Conservation (phyloP, 768 basidiomycete genomes). For the Kwoniella sp. region DNA sequence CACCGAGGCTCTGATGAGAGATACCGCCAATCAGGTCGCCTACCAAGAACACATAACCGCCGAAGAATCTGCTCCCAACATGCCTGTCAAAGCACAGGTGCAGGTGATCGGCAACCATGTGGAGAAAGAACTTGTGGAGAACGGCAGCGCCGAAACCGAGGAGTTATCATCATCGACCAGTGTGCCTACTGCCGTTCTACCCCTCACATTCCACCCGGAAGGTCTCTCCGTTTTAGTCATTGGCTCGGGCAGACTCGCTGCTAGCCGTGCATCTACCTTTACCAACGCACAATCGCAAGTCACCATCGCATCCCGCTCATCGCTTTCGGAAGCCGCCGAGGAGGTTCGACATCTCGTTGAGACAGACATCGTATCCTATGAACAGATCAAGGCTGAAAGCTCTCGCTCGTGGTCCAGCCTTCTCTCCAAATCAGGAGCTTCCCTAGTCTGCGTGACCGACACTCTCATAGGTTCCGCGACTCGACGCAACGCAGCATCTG, state of each 20-base stretch:
- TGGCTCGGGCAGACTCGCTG: slow-evolving; percentile 77
- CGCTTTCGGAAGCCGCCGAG: slow-evolving; percentile 63
- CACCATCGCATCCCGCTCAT: slow-evolving; percentile 62
- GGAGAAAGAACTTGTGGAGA: not conserved
- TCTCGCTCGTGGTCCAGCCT: slow-evolving; percentile 56
- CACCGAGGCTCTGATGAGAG: slow-evolving; percentile 52
- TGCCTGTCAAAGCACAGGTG: not conserved
- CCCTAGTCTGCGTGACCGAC: slow-evolving; percentile 78
- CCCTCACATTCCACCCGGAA: slow-evolving; percentile 50
- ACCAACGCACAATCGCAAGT: slow-evolving; percentile 78
- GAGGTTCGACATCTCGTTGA: slow-evolving; percentile 70
- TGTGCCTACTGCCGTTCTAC: slow-evolving; percentile 39
- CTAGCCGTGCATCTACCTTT: slow-evolving; percentile 76
- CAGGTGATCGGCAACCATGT: not conserved
- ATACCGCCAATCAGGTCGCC: slow-evolving; percentile 38
- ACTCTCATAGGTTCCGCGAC: slow-evolving; percentile 61
- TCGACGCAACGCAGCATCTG: slow-evolving; percentile 62
- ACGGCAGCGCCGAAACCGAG: not conserved
- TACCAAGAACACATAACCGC: slow-evolving; percentile 28
- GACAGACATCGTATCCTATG: slow-evolving; percentile 63
- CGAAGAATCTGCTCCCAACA: not conserved
- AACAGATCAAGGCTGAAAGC: slow-evolving; percentile 40
- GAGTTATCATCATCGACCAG: not conserved
- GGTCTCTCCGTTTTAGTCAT: slow-evolving; percentile 65
- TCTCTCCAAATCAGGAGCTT: slow-evolving; percentile 50